Evolutionary conservation across 2,329 filamentous ascomycete genomes (phyloP), one percentile per base, ranked within the genome.

Genomic region (Botrytis squamosa): DNA sequence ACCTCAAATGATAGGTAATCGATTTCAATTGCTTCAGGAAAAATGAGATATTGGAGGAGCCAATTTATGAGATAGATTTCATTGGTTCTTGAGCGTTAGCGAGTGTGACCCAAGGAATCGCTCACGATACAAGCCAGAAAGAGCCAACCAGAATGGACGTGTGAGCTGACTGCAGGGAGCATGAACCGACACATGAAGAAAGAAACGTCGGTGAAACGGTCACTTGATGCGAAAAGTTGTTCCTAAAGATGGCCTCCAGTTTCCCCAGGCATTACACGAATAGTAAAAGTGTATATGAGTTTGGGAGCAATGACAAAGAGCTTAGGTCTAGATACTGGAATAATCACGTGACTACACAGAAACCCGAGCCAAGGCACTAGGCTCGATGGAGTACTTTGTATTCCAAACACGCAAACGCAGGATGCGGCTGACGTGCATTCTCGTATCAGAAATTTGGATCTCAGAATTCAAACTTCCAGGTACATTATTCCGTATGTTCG

Each of bases 361-460:
- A 44, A 10, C 20, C 2, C 8, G 3, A 44, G 49, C 66, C n/a
- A 10, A 16, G 49, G 7, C 38, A 69, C 66, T 69, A 69, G 25
- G 49, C 66, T 69, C 10, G n/a, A 69, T 69, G 49, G 22, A 57
- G 66, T 44, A 57, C 18, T 69, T 42, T 57, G 49, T 69, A 57
- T 68, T 57, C 49, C 66, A 57, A 57, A 68, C 36, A 29, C 33
- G 46, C 46, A 57, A 36, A 57, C 25, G 10, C 25, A 42, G 10
- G 5, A n/a, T 44, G 66, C 49, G 20, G 38, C 66, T 69, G 49
- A 69, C 49, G 10, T 42, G 29, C 36, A 33, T 57, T 33, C 40
- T 68, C 36, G 65, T 67, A 14, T 66, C 40, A 4, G 20, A 40
- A 7, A 12, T n/a, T 55, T 8, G 25, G 36, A 40, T 18, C 38